Evolutionary conservation across 768 basidiomycete genomes (phyloP), one percentile per base, ranked within the genome.

Genomic region (Omphalotus guepiniiformis): DNA sequence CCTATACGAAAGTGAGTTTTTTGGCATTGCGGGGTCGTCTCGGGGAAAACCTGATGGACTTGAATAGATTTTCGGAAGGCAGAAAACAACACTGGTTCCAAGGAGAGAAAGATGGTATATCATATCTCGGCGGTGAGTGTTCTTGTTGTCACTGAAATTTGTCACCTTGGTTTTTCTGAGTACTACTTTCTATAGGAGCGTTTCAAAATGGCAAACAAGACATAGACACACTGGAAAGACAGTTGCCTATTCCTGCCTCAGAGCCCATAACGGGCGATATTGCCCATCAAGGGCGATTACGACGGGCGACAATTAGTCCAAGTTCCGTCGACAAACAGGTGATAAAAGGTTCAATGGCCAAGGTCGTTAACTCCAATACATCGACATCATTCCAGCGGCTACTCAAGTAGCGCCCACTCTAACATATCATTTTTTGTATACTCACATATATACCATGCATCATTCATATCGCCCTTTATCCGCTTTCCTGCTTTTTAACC

Each of bases 51-150:
- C 44, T 48, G 25, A 39, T 28, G 22, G 26, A 39, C 45, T 40
- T 51, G 32, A 12, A 45, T 46, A 79, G 81, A 55, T 83, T 73
- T 55, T 85, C 85, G 1, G 80, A 85, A 50, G 69, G 74, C 52
- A 71, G 70, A 27, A 56, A 65, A 34, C 73, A 74, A 22, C 82
- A 85, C 48, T 86, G 85, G 85, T 83, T 85, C 55, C 70, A 78
- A 47, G 70, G 73, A 7, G 80, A 75, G 50, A 66, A 63, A 34
- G 75, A 78, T 38, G 78, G 81, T 7, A 62, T 76, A 30, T 84
- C 82, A 2, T 73, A 78, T 40, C 71, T 77, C 38, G 75, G 80
- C 79, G 55, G 36, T 50, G 68, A 58, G 29, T 21, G 30, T 58
- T 45, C 46, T 54, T 19, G 52, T 26, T 36, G 26, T 46, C 30